These are phyloP conservation scores for Escallonia herrerae DNA, from an alignment of 129 eudicot species.

Conservation along the genomic window DNA sequence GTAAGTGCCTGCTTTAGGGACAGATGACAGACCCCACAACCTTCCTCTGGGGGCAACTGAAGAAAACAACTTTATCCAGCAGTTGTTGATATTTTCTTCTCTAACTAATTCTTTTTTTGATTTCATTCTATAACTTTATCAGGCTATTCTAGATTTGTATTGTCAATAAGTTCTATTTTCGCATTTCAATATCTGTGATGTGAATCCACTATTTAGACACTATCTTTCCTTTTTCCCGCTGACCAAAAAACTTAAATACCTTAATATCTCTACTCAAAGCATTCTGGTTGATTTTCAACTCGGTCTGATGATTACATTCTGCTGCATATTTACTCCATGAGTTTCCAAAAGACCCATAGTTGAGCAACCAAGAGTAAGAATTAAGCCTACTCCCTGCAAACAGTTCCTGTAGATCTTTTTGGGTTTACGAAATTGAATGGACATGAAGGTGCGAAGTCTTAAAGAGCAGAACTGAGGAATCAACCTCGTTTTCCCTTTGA, in stretches of 20 bases:
- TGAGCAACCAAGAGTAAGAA: neutral
- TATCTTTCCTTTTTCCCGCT: neutral
- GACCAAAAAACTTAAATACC: neutral
- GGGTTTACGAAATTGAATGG: neutral
- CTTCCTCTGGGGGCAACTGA: too few species aligned
- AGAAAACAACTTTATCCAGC: too few species aligned
- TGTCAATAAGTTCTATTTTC: too few species aligned
- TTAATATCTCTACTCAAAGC: neutral
- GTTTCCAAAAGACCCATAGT: neutral
- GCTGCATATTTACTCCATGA: neutral
- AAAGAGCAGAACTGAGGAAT: slow-evolving; percentile 7
- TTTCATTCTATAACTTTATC: too few species aligned
- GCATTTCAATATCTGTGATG: too few species aligned
- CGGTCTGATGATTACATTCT: neutral
- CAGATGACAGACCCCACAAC: too few species aligned
- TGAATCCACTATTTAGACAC: neutral
- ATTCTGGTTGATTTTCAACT: neutral
- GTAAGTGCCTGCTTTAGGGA: too few species aligned
- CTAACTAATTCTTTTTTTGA: too few species aligned
- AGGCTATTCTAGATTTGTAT: too few species aligned
- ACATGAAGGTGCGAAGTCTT: slow-evolving; percentile 6
- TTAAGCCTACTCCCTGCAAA: neutral
- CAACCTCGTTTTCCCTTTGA: slow-evolving; percentile 19
- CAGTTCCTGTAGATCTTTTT: neutral
- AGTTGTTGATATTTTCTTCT: too few species aligned